Base-by-base conservation (phyloP, 306 rosid genomes). In the Corylus americana region DNA sequence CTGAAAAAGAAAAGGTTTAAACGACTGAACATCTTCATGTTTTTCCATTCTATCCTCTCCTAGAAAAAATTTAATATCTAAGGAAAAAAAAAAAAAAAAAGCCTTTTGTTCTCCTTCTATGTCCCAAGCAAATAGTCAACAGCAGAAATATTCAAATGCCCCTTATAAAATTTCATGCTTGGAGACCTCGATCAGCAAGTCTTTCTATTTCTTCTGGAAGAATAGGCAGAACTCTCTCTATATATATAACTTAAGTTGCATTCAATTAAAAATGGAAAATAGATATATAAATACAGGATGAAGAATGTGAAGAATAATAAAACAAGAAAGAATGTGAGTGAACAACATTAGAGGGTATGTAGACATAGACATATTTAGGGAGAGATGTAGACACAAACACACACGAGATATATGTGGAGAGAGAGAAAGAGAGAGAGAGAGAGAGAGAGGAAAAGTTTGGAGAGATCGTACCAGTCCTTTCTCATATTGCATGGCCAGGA, bases 401-500 rank as follows among this genome's bases (percentile, higher is more conserved):
- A 39, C 44, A 42, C 44, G 8, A 42, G 45, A 42, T 42, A 42
- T 42, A 42, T 42, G 45, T 39, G 44, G 44, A 22, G 25, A 22
- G 25, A 22, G 25, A 22, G 25, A 22, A 22, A 22, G 25, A 22
- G 25, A 22, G 25, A 3, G 35, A 69, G 35, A 3, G 35, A 35
- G 17, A 69, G 61, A 35, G 20, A 73, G 74, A 17, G 53, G 45
- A 68, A 51, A 51, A 20, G 42, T 25, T 45, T 49, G 76, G 71
- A 80, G 11, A 45, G 42, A 49, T 49, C 88, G 61, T 90, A 95
- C 99, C 98, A 93, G 77, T 85, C 88, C 98, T 80, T 95, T 95
- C 71, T 90, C 57, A 73, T 93, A 95, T 87, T 95, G 99, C 99
- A 95, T 95, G 61, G 98, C 98, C 92, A 95, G 84, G 70, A 95